Conservation (phyloP, 2,329 filamentous ascomycete species). For the Magnaporthiopsis rhizophila region DNA sequence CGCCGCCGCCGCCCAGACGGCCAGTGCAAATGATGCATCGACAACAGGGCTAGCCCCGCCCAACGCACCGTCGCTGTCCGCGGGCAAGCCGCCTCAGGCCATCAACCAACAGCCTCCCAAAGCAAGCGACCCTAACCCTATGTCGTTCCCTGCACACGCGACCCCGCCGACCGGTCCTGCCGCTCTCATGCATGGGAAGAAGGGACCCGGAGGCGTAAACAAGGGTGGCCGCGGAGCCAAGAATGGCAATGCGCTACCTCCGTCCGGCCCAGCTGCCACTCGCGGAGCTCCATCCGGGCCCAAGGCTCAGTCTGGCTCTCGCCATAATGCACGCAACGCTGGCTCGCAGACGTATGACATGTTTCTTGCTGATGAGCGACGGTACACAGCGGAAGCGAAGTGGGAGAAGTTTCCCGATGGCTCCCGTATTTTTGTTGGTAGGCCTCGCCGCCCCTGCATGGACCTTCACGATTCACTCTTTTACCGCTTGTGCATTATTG, state of each 20-base stretch:
- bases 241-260: background rate
- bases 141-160: background rate
- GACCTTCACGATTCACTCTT: conserved; percentile 47
- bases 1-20: background rate
- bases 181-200: background rate
- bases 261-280: conserved; percentile 11
- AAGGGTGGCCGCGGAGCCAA: background rate
- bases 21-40: background rate
- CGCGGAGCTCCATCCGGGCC: conserved; percentile 17
- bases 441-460: conserved; percentile 73
- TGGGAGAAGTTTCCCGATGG: conserved; percentile 76
- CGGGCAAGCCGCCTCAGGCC: background rate
- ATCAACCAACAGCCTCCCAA: background rate
- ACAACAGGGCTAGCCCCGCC: background rate
- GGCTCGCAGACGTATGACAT: conserved; percentile 61
- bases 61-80: background rate
- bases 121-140: background rate
- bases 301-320: conserved; percentile 8
- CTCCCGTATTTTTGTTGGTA: conserved; percentile 76
- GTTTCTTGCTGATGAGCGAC: conserved; percentile 65
- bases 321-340: conserved; percentile 24
- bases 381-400: conserved; percentile 67
- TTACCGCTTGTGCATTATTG: conserved; percentile 10
- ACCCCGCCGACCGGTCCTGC: background rate
- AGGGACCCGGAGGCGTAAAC: background rate